A percentile compares a stretch with the other conserved stretches of the same genome.
Evolutionary conservation across 2,329 filamentous ascomycete genomes (phyloP).

Genomic region (Aspergillus sp.): DNA sequence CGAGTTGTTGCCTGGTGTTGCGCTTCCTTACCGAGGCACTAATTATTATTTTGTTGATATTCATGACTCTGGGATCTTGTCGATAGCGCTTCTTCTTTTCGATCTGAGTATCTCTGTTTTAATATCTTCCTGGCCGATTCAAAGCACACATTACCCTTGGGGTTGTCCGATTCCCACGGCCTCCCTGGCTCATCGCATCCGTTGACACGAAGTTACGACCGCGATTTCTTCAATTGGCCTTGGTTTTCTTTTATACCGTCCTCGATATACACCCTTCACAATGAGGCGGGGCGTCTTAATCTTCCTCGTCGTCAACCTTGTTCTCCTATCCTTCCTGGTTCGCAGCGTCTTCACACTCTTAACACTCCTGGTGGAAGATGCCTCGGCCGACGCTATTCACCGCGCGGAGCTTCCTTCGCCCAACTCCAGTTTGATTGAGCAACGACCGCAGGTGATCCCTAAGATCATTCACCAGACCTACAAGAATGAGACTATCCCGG

Average conservation of each 20-base stretch:
- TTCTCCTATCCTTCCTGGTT: conserved; percentile 61
- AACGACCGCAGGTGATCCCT: conserved; percentile 59
- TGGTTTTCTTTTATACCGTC: neutral
- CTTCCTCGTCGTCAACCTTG: conserved; percentile 61
- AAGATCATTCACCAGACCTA: conserved; percentile 78
- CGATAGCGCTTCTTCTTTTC: neutral
- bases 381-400: conserved; percentile 61
- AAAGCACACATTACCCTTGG: too few species aligned
- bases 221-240: conserved; percentile 1
- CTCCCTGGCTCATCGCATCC: neutral
- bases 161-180: too few species aligned
- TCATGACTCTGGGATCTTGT: neutral
- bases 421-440: conserved; percentile 55
- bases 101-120: neutral
- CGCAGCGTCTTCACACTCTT: conserved; percentile 67
- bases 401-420: conserved; percentile 62
- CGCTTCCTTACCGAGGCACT: too few species aligned
- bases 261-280: conserved; percentile 18
- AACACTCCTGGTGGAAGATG: conserved; percentile 64
- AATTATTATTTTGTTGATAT: neutral
- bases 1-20: too few species aligned
- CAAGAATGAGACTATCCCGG: conserved; percentile 64
- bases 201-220: conserved; percentile 3
- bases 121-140: too few species aligned
- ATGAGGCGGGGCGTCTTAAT: conserved; percentile 60